Evolutionary conservation across 352 stramenopile genomes (phyloP), one percentile per base, ranked within the genome.

Genomic region (Pythium apleroticum): DNA sequence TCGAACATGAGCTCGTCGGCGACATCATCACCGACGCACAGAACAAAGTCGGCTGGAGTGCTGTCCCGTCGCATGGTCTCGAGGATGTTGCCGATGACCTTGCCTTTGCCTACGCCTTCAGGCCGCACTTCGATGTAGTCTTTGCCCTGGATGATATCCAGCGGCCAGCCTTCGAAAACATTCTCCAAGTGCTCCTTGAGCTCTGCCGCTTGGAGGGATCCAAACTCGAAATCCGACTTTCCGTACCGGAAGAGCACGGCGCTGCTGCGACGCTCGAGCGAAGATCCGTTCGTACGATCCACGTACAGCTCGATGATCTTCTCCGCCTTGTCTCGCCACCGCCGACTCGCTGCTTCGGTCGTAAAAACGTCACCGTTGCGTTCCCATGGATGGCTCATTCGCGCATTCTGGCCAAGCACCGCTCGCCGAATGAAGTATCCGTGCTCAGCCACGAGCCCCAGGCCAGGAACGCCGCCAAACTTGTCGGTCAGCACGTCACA

Each of bases 221-320:
- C 98, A 78, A 99, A 99, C 71, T 99, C 97, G 50, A 97, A 97
- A 75, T 99, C 97, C 7, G 97, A 97, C 72, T 99, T 98, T 61
- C 94, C 91, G 64, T 98, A 99, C 48, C 99, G 97, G 78, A 98
- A 99, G 1, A 99, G 76, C 28, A 99, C 85, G 10, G 98, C 98
- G 66, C 97, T 99, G 65, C 97, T 96, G 15, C 98, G 99, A 48
- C 97, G 78, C 81, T 99, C 98, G 28, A 99, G 84, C 52, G 98
- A 98, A 11, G 97, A 98, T 15, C 98, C 97, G 71, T 99, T 98
- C 2, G 98, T 99, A 37, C 97, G 85, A 68, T 98, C 95, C 24
- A 98, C 94, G 72, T 99, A 99, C 6, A 99, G 84, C 73, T 99
- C 81, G 78, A 99, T 99, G 41, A 99, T 94, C 35, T 85, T 88